Evolutionary conservation across 2,329 filamentous ascomycete genomes (phyloP).

Genomic region (Xylaria sp.): DNA sequence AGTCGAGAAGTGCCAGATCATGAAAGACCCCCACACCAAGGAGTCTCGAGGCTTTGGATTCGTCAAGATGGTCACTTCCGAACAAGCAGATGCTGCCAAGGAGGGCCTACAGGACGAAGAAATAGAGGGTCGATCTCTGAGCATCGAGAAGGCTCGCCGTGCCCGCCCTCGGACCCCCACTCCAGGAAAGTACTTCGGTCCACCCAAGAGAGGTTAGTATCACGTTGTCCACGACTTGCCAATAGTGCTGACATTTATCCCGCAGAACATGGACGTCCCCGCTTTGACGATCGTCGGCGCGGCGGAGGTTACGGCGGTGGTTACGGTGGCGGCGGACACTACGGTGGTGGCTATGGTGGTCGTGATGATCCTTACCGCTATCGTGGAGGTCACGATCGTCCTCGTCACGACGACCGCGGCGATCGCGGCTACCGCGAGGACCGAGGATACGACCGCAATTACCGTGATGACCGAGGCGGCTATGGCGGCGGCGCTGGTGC

Average conservation of each 20-base stretch:
- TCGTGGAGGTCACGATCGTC: conserved; percentile 60
- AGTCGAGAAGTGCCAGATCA: conserved; percentile 99
- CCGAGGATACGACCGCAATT: conserved; percentile 54
- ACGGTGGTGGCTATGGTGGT: conserved; percentile 58
- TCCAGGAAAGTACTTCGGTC: conserved; percentile 98
- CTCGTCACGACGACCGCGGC: conserved; percentile 54
- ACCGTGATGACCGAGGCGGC: conserved; percentile 53
- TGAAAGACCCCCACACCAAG: conserved; percentile 98
- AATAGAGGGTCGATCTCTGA: conserved; percentile 93
- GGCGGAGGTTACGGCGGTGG: conserved; percentile 63
- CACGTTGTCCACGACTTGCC: neutral
- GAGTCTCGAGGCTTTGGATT: conserved; percentile 99
- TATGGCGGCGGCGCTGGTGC: conserved; percentile 41
- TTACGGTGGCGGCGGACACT: conserved; percentile 35
- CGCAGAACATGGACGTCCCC: conserved; percentile 55
- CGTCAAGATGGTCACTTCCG: conserved; percentile 97
- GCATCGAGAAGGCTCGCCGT: conserved; percentile 98
- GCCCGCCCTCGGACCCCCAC: conserved; percentile 94
- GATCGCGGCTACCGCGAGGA: conserved; percentile 59
- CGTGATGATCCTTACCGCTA: conserved; percentile 68
- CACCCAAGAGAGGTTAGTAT: conserved; percentile 90
- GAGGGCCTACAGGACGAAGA: conserved; percentile 95
- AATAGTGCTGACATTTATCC: conserved; percentile 42
- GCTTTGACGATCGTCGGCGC: conserved; percentile 55
- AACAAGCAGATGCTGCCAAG: conserved; percentile 96